Evolutionary conservation across 441 rosid species (phyloP).

Genomic region (Gossypium armourianum): DNA sequence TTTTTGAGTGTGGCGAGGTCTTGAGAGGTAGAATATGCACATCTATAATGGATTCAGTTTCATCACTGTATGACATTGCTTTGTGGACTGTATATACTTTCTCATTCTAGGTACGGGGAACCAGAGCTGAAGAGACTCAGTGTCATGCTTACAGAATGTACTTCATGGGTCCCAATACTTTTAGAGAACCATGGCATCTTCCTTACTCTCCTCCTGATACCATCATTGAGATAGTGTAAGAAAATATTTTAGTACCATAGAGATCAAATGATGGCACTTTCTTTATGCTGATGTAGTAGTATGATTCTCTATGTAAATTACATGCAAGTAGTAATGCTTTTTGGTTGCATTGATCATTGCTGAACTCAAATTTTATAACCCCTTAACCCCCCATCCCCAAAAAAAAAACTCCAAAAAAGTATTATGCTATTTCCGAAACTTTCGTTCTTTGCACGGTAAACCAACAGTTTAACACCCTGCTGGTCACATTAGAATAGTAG

Average conservation of each 20-base stretch:
- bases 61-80: conserved; percentile 14
- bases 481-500: background rate
- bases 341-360: background rate
- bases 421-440: background rate
- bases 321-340: background rate
- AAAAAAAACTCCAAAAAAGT: background rate
- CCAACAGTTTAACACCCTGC: background rate
- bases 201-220: conserved; percentile 85
- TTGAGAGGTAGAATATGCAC: background rate
- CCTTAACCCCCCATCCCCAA: background rate
- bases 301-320: background rate
- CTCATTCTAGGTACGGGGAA: conserved; percentile 61
- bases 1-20: too few species aligned
- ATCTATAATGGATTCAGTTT: background rate
- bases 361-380: background rate
- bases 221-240: conserved; percentile 90
- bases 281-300: conserved; percentile 17
- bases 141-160: conserved; percentile 88
- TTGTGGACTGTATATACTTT: conserved; percentile 15
- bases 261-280: conserved; percentile 7
- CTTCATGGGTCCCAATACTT: conserved; percentile 81
- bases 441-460: background rate
- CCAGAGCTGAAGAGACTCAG: conserved; percentile 84
- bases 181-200: conserved; percentile 97
- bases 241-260: conserved; percentile 4